Evolutionary conservation across 78 protist genomes (phyloP), one percentile per base, ranked within the genome.

Genomic region (Planoprotostelium fungivorum): DNA sequence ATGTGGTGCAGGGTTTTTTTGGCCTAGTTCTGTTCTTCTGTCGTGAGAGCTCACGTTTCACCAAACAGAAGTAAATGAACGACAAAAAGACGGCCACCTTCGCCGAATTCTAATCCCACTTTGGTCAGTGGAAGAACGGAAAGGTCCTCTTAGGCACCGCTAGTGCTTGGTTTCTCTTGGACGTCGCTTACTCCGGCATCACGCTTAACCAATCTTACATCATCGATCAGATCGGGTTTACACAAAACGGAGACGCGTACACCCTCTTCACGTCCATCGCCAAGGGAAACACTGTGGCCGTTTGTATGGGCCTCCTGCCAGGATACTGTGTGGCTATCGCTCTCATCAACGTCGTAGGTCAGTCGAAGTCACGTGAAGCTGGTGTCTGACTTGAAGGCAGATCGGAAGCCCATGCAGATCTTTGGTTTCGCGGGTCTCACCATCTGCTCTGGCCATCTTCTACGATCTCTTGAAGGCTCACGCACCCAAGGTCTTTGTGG

Each of bases 111-210:
- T 35, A 35, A 35, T 86, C 34, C 38, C 87, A 91, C 9, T 85
- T 90, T 86, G n/a, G n/a, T n/a, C n/a, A n/a, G n/a, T n/a, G n/a
- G n/a, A n/a, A n/a, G n/a, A n/a, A n/a, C n/a, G n/a, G n/a, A n/a
- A 9, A 28, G 35, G 36, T 85, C 29, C 87, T 96, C 29, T 28
- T 94, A 0, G 97, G 97, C 36, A 94, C 96, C 0, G 96, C 97
- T 0, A 94, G 95, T 38, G 51, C 89, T 29, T 96, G 98, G 97
- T 96, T 96, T 89, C 63, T 96, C 34, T 95, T 95, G 83, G 98
- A 96, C 85, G 88, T 96, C 36, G 88, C 93, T 0, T 96, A 91
- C 84, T 96, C 95, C 63, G 96, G 96, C 89, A 95, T 94, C 84
- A 84, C 89, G 1, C 88, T 96, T 29, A 92, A 91, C 90, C 63